These are phyloP conservation scores for Fraxinus sp. DNA, from an alignment of 305 asterid genomes.

Conservation along the genomic window DNA sequence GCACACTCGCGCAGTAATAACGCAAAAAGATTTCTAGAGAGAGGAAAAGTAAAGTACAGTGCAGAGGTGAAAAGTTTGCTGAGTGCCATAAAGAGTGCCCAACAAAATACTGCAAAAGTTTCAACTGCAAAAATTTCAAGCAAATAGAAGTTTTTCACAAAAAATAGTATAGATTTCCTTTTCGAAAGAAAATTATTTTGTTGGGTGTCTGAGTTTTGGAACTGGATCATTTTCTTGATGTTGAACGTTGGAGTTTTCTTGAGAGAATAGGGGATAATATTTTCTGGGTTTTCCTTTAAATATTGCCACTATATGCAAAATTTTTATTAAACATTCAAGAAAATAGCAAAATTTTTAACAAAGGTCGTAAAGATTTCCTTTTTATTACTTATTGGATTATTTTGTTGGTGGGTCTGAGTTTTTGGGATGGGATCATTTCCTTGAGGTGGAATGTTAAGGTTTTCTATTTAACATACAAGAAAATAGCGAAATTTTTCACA, in stretches of 20 bases:
- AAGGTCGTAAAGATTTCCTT: neutral
- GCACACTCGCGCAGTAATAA: neutral
- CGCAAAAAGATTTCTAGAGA: neutral
- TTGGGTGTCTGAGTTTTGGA: neutral
- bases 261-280: neutral
- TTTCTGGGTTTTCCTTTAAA: neutral
- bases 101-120: constrained; percentile 7
- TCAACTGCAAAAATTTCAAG: neutral
- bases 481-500: neutral
- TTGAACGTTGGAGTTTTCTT: neutral
- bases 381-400: neutral
- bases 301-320: constrained; percentile 1
- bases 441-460: constrained; percentile 28
- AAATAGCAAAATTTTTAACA: neutral
- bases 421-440: constrained; percentile 27
- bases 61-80: constrained; percentile 27
- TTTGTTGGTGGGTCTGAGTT: neutral
- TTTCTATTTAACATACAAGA: neutral
- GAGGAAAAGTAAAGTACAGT: constrained; percentile 27
- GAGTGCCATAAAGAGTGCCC: constrained; percentile 31
- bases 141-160: neutral
- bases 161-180: neutral
- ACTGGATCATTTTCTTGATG: neutral
- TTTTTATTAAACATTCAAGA: neutral
- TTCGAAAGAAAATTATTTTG: neutral